Conservation (phyloP, 768 basidiomycete species). For the Xerocomellus chrysenteron region DNA sequence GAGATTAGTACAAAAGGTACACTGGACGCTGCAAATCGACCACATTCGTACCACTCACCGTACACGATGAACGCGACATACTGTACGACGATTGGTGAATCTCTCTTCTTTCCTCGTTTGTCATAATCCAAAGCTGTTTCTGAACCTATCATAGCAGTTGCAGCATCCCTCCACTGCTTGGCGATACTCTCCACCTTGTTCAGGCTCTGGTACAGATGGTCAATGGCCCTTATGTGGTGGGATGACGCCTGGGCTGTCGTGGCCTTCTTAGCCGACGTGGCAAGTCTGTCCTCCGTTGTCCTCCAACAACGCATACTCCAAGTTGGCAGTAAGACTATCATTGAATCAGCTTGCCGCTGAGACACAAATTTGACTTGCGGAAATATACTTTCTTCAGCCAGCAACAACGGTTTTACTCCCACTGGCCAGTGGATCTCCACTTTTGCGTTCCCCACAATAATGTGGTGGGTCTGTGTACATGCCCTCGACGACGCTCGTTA, state of each 20-base stretch:
- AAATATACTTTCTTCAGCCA: no score
- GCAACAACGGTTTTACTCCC: no score
- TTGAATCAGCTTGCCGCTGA: not conserved
- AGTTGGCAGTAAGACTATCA: not conserved
- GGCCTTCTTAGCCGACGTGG: conserved; percentile 5
- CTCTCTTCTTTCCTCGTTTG: not conserved
- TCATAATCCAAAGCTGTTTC: not conserved
- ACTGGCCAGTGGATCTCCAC: not conserved
- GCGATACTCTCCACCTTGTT: conserved; percentile 14
- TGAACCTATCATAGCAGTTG: not conserved
- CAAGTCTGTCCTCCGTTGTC: not conserved
- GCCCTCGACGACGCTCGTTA: not conserved
- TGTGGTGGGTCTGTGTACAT: not conserved
- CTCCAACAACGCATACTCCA: not conserved
- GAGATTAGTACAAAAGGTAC: not conserved
- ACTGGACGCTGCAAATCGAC: not conserved
- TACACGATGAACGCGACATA: not conserved
- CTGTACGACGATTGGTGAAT: conserved; percentile 4
- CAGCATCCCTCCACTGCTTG: not conserved
- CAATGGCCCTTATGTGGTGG: conserved; percentile 15
- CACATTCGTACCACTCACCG: not conserved
- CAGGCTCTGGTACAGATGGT: conserved; percentile 17
- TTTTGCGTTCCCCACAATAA: conserved; percentile 1
- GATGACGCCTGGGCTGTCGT: conserved; percentile 15
- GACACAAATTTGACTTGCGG: not conserved